Base-by-base conservation (phyloP, 176 grass and related monocot genomes). In the Elaeis guineensis region DNA sequence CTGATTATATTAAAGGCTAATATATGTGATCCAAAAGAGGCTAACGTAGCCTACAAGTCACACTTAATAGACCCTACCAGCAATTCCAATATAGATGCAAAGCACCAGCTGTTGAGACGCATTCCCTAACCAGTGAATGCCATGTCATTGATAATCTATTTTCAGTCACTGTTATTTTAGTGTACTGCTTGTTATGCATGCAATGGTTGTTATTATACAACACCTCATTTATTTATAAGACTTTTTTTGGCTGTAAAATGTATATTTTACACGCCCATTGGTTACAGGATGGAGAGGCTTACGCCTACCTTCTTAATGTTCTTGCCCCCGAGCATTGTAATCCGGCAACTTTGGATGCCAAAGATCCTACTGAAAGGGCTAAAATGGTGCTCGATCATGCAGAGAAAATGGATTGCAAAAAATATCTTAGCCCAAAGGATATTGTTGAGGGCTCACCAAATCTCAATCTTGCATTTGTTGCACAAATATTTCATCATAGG, bases 381-480 rank as follows among this genome's bases (percentile, higher is more conserved):
- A 91, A 96, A 88, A 72, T 82, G 72, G 78, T 97, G 70, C 81
- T 97, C 69, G 81, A 91, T 69, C 92, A 97, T 72, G 92, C 92
- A 4, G 92, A 97, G 69, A 97, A 88, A 30, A 77, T 97, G 78
- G 83, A 91, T 44, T 97, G 92, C 61, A 97, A 97, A 79, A 78
- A 87, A 79, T 97, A 97, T 57, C 58, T 97, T 52, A 90, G 78
- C 56, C 87, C 87, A 71, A 91, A 97, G 69, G 92, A 97, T 74
- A 97, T 97, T 50, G 83, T 86, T 16, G 92, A 97, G 65, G 92
- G 92, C 53, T 97, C 92, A 75, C 78, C 92, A 65, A 97, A 97
- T 85, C 77, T 97, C 56, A 97, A 97, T 83, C 92, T 97, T 79
- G 92, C 87, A 78, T 97, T 97, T 75, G 92, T 91, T 68, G 92